Conservation (phyloP, 1,284 basidiomycete species). For the Boletus smithii region DNA sequence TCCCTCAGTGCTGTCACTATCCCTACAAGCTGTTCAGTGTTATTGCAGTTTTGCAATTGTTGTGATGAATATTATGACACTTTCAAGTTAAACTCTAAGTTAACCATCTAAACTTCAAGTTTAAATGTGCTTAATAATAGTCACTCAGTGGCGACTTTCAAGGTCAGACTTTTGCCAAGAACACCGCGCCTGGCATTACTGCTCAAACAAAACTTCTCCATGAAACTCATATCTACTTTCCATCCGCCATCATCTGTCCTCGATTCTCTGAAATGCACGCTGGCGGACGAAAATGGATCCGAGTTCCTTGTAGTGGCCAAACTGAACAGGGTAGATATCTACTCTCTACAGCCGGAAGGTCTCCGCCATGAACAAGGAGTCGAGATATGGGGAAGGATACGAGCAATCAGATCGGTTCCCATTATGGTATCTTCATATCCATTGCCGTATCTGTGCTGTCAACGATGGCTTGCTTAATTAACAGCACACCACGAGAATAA, state of each 20-base stretch:
- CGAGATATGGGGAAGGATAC: slow-evolving; percentile 65
- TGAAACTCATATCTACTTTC: slow-evolving; percentile 71
- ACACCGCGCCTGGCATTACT: too few relatives aligned
- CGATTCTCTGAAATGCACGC: slow-evolving; percentile 57
- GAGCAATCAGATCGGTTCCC: slow-evolving; percentile 52
- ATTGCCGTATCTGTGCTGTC: slow-evolving; percentile 1
- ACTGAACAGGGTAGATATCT: slow-evolving; percentile 60
- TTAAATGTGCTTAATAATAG: too few relatives aligned
- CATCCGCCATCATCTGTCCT: slow-evolving; percentile 63
- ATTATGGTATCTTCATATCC: slow-evolving; percentile 41
- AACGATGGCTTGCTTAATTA: slow-evolving; percentile 5
- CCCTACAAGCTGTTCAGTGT: too few relatives aligned
- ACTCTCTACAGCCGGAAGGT: slow-evolving; percentile 55
- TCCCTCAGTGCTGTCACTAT: too few relatives aligned
- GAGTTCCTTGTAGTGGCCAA: slow-evolving; percentile 69
- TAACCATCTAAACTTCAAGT: too few relatives aligned
- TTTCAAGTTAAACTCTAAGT: too few relatives aligned
- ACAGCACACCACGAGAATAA: slow-evolving; percentile 47
- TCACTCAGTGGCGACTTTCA: too few relatives aligned
- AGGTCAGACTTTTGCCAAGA: too few relatives aligned
- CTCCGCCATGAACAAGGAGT: slow-evolving; percentile 53
- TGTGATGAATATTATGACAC: too few relatives aligned
- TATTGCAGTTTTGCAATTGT: too few relatives aligned
- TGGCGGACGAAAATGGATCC: slow-evolving; percentile 44
- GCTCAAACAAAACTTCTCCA: slow-evolving; percentile 22